Base-by-base conservation (phyloP, 495 filamentous ascomycete species). In the Xylaria palmicola region DNA sequence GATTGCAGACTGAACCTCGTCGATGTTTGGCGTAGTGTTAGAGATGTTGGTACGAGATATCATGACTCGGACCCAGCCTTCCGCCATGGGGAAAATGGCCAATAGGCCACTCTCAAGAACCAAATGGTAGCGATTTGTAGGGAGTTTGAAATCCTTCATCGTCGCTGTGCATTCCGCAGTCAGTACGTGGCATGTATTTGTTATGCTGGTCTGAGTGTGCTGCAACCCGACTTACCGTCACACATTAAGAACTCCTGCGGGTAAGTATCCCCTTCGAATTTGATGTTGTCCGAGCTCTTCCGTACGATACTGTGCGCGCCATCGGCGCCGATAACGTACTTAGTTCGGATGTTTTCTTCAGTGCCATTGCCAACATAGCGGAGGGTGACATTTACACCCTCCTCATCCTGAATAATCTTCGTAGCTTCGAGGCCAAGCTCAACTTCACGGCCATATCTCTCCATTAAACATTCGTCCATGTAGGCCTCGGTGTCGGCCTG, bases 201-300 rank as follows among this genome's bases (percentile, higher is more conserved):
- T 24, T 26, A 15, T 0, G 0, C n/a, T 17, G 20, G 5, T 13
- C 6, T 24, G 19, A 22, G 41, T 17, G 13, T 29, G 15, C 3
- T 34, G 30, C 22, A 6, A 3, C 36, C 2, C 6, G 17, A 52
- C 49, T 52, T 37, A 52, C 49, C 68, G 53, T 81, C 79, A 56
- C 76, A 79, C 20, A 81, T 74, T 30, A 81, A 66, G 48, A 80
- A 81, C 24, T 76, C 72, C 34, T 78, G 73, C 2, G 72, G 68
- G 50, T 81, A 81, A 0, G 71, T 59, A 2, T 65, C 69, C 1
- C 79, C 79, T 15, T 77, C 65, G 47, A 79, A 82, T 9, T 56
- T 59, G 15, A 80, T 56, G 12, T 72, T 67, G 0, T 47, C 54
- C 5, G 78, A 71, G 0, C 73, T 59, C 24, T 73, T 72, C 12